Percentiles rank a stretch among this genome's conserved stretches.
These are phyloP conservation scores for Cladosporium sp. DNA, from an alignment of 2,329 filamentous ascomycete genomes.

Conservation along the genomic window DNA sequence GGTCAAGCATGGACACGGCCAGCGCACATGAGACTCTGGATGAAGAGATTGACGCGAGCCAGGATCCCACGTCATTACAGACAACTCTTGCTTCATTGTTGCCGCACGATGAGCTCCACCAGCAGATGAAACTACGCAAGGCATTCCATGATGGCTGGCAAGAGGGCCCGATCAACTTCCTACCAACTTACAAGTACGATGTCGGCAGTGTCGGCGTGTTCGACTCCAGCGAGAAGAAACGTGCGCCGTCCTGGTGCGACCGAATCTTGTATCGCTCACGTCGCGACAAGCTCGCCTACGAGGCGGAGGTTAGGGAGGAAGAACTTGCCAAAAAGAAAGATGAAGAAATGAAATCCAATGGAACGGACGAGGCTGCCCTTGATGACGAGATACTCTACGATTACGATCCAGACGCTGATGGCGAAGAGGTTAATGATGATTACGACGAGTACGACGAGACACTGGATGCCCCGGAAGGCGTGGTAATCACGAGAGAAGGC, in stretches of 20 bases:
- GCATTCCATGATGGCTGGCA: slow-evolving; percentile 89
- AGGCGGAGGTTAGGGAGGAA: slow-evolving; percentile 63
- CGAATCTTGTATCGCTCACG: slow-evolving; percentile 84
- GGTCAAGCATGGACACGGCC: slow-evolving; percentile 5
- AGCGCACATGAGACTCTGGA: slow-evolving; percentile 23
- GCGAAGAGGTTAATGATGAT: slow-evolving; percentile 45
- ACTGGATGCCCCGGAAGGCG: slow-evolving; percentile 47
- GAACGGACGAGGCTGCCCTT: slow-evolving; percentile 69
- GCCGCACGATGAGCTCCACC: slow-evolving; percentile 81
- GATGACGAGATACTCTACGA: slow-evolving; percentile 86
- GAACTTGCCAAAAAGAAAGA: slow-evolving; percentile 70
- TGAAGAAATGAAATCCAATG: slow-evolving; percentile 79
- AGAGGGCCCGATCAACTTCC: slow-evolving; percentile 82
- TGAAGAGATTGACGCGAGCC: slow-evolving; percentile 50
- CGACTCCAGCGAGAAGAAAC: slow-evolving; percentile 91
- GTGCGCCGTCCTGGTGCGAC: slow-evolving; percentile 96
- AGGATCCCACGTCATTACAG: slow-evolving; percentile 83
- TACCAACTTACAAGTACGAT: slow-evolving; percentile 98
- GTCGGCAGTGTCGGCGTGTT: slow-evolving; percentile 89
- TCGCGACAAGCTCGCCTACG: slow-evolving; percentile 65
- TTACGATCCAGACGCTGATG: slow-evolving; percentile 82
- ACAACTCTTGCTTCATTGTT: slow-evolving; percentile 84
- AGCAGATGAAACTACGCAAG: slow-evolving; percentile 72
- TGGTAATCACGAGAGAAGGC: slow-evolving; percentile 59
- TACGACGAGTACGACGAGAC: slow-evolving; percentile 59